Conservation (phyloP, 257 asterid genomes). For the Primulina huaijiensis region DNA sequence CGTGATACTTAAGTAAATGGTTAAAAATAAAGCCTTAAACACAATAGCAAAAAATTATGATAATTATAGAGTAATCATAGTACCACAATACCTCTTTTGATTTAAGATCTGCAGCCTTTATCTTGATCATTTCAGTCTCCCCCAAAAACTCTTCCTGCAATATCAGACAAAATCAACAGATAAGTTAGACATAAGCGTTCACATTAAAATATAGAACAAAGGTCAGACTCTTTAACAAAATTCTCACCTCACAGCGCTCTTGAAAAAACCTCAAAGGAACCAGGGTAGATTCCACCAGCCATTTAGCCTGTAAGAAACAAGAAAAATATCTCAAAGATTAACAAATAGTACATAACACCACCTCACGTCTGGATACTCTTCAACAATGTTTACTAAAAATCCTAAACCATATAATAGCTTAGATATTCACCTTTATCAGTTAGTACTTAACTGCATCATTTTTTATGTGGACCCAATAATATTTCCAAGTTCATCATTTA, state of each 20-base stretch:
- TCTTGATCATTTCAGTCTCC: constrained; percentile 93
- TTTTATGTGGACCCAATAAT: constrained; percentile 13
- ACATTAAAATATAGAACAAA: constrained; percentile 12
- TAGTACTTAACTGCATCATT: not conserved
- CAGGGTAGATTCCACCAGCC: constrained; percentile 95
- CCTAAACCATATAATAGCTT: constrained; percentile 19
- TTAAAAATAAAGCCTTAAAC: constrained; percentile 19
- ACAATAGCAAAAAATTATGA: constrained; percentile 14
- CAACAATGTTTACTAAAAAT: not conserved
- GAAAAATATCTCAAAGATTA: constrained; percentile 10
- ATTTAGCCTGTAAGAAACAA: constrained; percentile 62
- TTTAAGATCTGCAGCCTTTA: constrained; percentile 90
- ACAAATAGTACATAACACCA: constrained; percentile 4
- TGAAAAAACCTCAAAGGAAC: constrained; percentile 92
- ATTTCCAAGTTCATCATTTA: constrained; percentile 10
- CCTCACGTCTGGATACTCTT: constrained; percentile 3
- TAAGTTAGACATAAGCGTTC: constrained; percentile 18
- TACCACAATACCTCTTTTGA: constrained; percentile 78
- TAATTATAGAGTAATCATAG: constrained; percentile 16
- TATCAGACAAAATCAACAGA: constrained; percentile 12
- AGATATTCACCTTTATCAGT: not conserved
- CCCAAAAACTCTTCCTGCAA: constrained; percentile 91
- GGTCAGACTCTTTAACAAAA: constrained; percentile 18
- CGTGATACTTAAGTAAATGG: constrained; percentile 21
- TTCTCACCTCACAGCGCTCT: constrained; percentile 92